Evolutionary conservation across 768 basidiomycete genomes (phyloP), one percentile per base, ranked within the genome.

Genomic region (Tylopilus plumbeoviolaceoides): DNA sequence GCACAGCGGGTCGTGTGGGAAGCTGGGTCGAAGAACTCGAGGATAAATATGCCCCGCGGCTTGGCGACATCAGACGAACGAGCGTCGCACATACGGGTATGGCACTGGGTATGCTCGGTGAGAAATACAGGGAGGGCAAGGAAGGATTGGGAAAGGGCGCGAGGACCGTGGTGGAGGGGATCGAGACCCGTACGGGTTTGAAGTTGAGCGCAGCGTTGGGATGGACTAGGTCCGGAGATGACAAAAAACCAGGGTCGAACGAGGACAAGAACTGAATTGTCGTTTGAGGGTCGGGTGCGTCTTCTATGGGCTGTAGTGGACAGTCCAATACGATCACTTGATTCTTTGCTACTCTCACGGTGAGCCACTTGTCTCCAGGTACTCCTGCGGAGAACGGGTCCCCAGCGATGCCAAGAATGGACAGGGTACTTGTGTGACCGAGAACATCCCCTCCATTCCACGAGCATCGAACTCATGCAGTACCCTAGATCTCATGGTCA

Each of bases 111-210:
- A 75, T 77, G 59, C 61, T 81, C 0, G 80, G 78, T 57, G 81
- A 85, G 9, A 73, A 74, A 14, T 75, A 80, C 11, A 63, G 68
- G 28, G 72, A 72, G 42, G 79, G 80, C 3, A 71, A 78, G 43
- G 75, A 71, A 43, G 70, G 71, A 48, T 50, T 81, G 3, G 73
- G 73, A 12, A 64, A 66, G 11, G 77, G 80, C 21, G 77, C 82
- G 2, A 69, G 74, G 53, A 65, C 63, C 7, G 72, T 73, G 1
- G 76, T 87, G 39, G 77, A 78, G 17, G 76, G 72, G 51, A 69
- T 89, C 14, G 86, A 92, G 73, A 76, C 81, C 50, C 63, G 70
- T 28, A 91, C 91, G 2, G 91, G 92, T 0, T 63, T 95, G 63
- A 88, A 84, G 71, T 61, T 94, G 42, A 72, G 75, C 35, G 83